Conservation (phyloP, 306 rosid species). For the Prunus mongolica region DNA sequence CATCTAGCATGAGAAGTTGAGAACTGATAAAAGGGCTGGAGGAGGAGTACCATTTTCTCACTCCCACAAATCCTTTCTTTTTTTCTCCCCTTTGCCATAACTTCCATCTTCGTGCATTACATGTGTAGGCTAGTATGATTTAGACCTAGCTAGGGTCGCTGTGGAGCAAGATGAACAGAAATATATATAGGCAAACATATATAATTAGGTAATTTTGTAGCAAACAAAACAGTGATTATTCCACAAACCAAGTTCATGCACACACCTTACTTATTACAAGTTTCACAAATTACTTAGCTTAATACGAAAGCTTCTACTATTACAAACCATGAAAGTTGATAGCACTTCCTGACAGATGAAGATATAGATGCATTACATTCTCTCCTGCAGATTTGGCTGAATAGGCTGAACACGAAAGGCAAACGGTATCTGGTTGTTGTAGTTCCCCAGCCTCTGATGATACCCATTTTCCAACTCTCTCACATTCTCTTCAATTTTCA, state of each 20-base stretch:
- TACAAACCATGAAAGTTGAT: neutral
- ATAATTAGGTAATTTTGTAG: neutral
- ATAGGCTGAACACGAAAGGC: conserved; percentile 66
- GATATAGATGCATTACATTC: conserved; percentile 22
- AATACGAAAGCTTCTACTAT: neutral
- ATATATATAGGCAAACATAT: neutral
- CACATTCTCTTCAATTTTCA: conserved; percentile 47
- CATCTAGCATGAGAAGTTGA: too few relatives aligned
- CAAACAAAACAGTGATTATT: neutral
- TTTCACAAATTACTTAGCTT: neutral
- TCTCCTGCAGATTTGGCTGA: conserved; percentile 54
- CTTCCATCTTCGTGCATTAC: too few relatives aligned
- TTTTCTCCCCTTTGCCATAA: too few relatives aligned
- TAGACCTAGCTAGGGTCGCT: too few relatives aligned
- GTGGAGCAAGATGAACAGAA: neutral
- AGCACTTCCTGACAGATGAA: neutral
- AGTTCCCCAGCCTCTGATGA: conserved; percentile 38
- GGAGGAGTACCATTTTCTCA: too few relatives aligned
- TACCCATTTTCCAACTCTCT: conserved; percentile 58
- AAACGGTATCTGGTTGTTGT: conserved; percentile 46
- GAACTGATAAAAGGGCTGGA: too few relatives aligned
- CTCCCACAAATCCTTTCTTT: too few relatives aligned
- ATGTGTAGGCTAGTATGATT: too few relatives aligned
- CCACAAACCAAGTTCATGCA: neutral
- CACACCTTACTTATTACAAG: neutral